Percentiles rank a stretch among this genome's conserved stretches.
phyloP scores from a whole-genome alignment of 2,329 filamentous ascomycete genomes.

The Claviceps purpurea region DNA sequence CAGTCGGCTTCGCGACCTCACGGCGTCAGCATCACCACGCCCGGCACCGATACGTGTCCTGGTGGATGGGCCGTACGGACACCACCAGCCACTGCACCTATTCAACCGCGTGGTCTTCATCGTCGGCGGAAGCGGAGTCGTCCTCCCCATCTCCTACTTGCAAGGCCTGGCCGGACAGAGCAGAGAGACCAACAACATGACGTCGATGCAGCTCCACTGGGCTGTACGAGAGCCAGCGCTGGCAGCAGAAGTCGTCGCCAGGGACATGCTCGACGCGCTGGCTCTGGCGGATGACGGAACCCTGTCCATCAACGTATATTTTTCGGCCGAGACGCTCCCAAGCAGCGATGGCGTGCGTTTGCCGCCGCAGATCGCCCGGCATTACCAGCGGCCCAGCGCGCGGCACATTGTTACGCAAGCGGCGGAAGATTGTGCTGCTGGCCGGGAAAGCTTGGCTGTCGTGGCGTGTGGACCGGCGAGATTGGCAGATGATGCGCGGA shows the following conservation, averaged over 20 bases:
- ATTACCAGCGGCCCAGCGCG: slow-evolving; percentile 21
- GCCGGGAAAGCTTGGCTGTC: slow-evolving; percentile 21
- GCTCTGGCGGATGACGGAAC: slow-evolving; percentile 10
- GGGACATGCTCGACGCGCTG: slow-evolving; percentile 18
- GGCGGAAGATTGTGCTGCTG: slow-evolving; percentile 10
- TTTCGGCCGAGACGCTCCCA: slow-evolving; percentile 14
- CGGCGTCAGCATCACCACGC: slow-evolving; percentile 12
- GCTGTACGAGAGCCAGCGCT: slow-evolving; percentile 28
- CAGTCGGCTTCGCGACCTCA: slow-evolving; percentile 19
- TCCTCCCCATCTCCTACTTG: slow-evolving; percentile 27
- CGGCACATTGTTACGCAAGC: slow-evolving; percentile 16
- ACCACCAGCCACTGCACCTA: slow-evolving; percentile 22
- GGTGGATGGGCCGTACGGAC: slow-evolving; percentile 32
- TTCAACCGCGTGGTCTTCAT: slow-evolving; percentile 29
- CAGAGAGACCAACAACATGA: slow-evolving; percentile 5
- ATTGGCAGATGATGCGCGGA: slow-evolving; percentile 30
- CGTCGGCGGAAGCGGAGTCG: slow-evolving; percentile 32
- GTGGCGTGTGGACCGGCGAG: slow-evolving; percentile 30
- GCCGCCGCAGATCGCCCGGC: slow-evolving; percentile 9
- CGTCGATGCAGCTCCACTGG: slow-evolving; percentile 26
- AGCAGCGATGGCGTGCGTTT: slow-evolving; percentile 5
- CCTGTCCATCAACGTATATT: slow-evolving; percentile 23
- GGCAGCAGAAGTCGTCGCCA: slow-evolving; percentile 19
- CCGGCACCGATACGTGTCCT: slow-evolving; percentile 21
- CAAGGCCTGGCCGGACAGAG: slow-evolving; percentile 11